Percentiles rank a stretch among this genome's conserved stretches.
phyloP scores from a whole-genome alignment of 2,329 filamentous ascomycete genomes.

The Fusarium nisikadoi region DNA sequence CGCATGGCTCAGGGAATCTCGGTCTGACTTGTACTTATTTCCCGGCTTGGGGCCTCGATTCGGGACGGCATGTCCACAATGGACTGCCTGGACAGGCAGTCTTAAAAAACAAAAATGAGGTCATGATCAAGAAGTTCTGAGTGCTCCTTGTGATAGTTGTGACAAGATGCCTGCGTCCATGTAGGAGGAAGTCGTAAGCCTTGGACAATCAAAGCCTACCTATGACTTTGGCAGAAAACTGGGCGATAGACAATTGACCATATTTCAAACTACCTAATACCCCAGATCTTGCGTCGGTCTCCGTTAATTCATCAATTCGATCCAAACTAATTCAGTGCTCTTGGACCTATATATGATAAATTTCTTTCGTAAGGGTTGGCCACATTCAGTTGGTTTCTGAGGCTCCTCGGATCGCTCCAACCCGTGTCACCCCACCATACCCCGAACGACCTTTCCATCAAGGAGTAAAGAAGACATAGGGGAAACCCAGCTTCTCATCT shows the following conservation, averaged over 20 bases:
- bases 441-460: constrained; percentile 30
- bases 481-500: constrained; percentile 2
- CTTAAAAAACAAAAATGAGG: constrained; percentile 52
- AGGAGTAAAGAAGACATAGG: constrained; percentile 2
- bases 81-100: constrained; percentile 48
- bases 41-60: constrained; percentile 52
- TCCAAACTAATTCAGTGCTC: not conserved
- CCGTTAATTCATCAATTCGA: not conserved
- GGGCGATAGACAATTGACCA: not conserved
- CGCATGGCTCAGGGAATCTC: constrained; percentile 53
- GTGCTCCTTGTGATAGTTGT: not conserved
- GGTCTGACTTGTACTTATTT: constrained; percentile 54
- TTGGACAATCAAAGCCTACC: not conserved
- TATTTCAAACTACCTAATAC: not conserved
- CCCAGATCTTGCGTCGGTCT: not conserved
- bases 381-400: constrained; percentile 18
- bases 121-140: constrained; percentile 49
- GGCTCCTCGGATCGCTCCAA: constrained; percentile 26
- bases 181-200: not conserved
- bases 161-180: not conserved
- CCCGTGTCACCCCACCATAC: constrained; percentile 36
- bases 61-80: constrained; percentile 49
- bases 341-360: not conserved
- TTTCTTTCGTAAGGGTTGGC: not conserved
- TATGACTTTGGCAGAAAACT: not conserved